A percentile compares a stretch with the other conserved stretches of the same genome.
phyloP scores from a whole-genome alignment of 1,139 yeast genomes.

The Suhomyces terraborum region DNA sequence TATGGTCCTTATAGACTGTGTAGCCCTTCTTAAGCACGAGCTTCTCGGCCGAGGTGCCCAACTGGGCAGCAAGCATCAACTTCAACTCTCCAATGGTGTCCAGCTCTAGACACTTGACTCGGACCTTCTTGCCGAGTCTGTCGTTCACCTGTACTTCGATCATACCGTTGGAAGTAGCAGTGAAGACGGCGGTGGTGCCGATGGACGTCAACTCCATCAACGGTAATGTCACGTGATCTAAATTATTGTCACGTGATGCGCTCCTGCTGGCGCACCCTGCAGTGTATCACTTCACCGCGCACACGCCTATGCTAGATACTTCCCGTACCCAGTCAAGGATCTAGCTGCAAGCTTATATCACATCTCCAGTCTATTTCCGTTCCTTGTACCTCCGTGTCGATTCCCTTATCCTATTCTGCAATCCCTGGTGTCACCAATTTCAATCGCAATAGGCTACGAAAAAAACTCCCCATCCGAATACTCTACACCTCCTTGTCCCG shows the following conservation, averaged over 20 bases:
- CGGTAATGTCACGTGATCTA: not conserved
- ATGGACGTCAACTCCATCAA: no score
- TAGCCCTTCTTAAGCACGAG: slow-evolving; percentile 72
- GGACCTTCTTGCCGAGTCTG: slow-evolving; percentile 81
- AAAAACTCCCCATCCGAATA: slow-evolving; percentile 2
- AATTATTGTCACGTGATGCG: no score
- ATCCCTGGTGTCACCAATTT: not conserved
- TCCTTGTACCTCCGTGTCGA: not conserved
- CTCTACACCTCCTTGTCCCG: not conserved
- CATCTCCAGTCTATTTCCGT: not conserved
- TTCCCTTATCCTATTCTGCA: not conserved
- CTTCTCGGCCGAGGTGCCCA: slow-evolving; percentile 74
- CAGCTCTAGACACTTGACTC: slow-evolving; percentile 80
- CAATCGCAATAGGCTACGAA: not conserved
- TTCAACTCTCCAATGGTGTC: slow-evolving; percentile 94
- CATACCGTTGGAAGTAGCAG: slow-evolving; percentile 12
- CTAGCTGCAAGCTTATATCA: not conserved
- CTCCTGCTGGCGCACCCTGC: not conserved
- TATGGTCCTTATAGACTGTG: slow-evolving; percentile 83
- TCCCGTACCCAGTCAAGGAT: not conserved
- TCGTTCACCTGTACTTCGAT: slow-evolving; percentile 23
- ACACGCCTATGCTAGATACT: not conserved
- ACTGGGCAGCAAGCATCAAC: slow-evolving; percentile 76
- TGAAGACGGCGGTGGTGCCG: no score
- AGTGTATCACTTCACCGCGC: not conserved